Percentiles rank a stretch among this genome's conserved stretches.
These are phyloP conservation scores for Alternaria alternata DNA, from an alignment of 2,329 filamentous ascomycete species.

Conservation along the genomic window DNA sequence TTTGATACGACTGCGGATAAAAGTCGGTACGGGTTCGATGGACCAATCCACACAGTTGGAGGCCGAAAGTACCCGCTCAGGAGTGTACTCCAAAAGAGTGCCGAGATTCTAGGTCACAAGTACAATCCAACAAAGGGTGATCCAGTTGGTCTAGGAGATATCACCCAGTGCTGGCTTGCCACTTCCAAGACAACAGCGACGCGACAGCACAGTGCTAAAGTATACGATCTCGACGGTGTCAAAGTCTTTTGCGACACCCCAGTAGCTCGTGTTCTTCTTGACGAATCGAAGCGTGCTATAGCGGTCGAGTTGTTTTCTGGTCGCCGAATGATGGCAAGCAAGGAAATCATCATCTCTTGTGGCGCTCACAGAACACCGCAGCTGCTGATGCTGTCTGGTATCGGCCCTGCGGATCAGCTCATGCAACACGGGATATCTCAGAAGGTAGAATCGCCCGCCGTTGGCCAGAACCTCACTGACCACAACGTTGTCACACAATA, in stretches of 20 bases:
- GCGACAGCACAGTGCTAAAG: constrained; percentile 27
- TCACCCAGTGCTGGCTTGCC: constrained; percentile 22
- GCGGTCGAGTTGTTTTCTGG: constrained; percentile 32
- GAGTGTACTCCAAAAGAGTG: constrained; percentile 12
- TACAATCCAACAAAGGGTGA: constrained; percentile 25
- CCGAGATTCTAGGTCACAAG: constrained; percentile 19
- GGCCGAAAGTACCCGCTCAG: constrained; percentile 26
- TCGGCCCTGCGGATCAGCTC: constrained; percentile 38
- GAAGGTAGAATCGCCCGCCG: constrained; percentile 23
- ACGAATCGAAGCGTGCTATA: constrained; percentile 26
- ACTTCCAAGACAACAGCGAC: constrained; percentile 20
- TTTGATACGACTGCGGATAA: constrained; percentile 17
- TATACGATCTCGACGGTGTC: constrained; percentile 27
- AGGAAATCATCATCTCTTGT: constrained; percentile 55
- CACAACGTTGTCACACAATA: constrained; percentile 23
- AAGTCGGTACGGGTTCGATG: constrained; percentile 26
- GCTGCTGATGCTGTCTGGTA: constrained; percentile 48
- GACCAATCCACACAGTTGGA: constrained; percentile 24
- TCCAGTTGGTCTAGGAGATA: constrained; percentile 19
- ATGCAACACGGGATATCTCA: constrained; percentile 21
- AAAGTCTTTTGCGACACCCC: constrained; percentile 14
- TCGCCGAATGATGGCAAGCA: constrained; percentile 23
- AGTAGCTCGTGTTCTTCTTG: constrained; percentile 25
- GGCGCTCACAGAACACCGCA: constrained; percentile 52
- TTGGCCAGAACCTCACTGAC: constrained; percentile 38